phyloP scores from a whole-genome alignment of 331 rosid genomes.

The Malus hybrid region DNA sequence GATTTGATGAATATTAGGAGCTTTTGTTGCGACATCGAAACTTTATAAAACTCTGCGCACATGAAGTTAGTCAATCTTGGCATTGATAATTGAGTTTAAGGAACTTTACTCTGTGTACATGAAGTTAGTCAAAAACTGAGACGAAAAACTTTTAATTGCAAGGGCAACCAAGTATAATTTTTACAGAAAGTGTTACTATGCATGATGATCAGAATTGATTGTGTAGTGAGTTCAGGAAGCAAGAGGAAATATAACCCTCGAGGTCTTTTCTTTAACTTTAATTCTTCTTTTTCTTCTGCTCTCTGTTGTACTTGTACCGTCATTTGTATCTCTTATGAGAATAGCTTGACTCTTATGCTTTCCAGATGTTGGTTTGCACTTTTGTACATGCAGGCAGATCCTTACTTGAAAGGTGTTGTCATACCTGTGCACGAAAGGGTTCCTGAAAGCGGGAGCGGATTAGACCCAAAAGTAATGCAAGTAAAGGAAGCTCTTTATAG shows the following conservation, averaged over 20 bases:
- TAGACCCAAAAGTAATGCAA: conserved; percentile 25
- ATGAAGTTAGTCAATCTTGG: background rate
- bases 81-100: background rate
- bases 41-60: background rate
- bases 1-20: background rate
- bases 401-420: conserved; percentile 33
- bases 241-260: too few relatives aligned
- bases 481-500: conserved; percentile 34
- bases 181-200: too few relatives aligned
- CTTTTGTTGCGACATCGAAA: background rate
- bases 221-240: too few relatives aligned
- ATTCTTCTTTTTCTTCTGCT: background rate
- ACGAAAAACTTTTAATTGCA: too few relatives aligned
- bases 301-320: background rate
- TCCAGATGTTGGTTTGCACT: background rate
- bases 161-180: too few relatives aligned
- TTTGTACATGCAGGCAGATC: conserved; percentile 32
- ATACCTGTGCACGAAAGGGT: conserved; percentile 23
- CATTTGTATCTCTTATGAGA: background rate
- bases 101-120: too few relatives aligned
- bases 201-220: too few relatives aligned
- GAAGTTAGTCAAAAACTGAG: too few relatives aligned
- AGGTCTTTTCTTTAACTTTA: too few relatives aligned
- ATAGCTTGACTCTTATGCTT: background rate
- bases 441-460: conserved; percentile 10